phyloP scores from a whole-genome alignment of 2,329 filamentous ascomycete genomes.

The Leptographium procerum region DNA sequence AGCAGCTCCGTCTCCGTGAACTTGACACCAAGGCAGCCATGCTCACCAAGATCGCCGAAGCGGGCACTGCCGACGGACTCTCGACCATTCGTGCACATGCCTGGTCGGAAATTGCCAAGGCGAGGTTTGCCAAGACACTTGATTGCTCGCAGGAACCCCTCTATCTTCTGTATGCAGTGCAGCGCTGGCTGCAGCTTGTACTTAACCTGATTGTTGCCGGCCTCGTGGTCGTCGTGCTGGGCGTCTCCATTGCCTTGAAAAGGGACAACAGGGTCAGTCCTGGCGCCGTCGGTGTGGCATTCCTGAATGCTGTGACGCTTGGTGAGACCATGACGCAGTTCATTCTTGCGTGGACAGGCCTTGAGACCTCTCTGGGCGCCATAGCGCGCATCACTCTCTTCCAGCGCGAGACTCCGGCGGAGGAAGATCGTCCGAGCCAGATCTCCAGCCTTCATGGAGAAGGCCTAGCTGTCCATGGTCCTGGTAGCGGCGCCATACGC shows the following conservation, averaged over 20 bases:
- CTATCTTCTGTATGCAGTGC: background rate
- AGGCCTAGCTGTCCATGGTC: background rate
- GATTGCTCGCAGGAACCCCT: background rate
- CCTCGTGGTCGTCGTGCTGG: background rate
- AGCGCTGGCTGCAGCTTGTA: background rate
- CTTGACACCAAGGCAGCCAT: background rate
- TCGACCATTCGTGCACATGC: background rate
- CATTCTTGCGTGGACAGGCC: background rate
- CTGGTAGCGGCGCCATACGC: background rate
- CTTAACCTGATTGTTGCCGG: background rate
- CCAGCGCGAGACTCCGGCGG: background rate
- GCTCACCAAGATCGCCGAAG: background rate
- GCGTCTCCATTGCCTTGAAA: background rate
- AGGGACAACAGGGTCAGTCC: background rate
- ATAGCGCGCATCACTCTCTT: background rate
- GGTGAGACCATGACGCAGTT: background rate
- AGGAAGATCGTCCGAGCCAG: background rate
- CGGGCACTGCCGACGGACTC: background rate
- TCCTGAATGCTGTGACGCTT: background rate
- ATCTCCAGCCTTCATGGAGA: background rate
- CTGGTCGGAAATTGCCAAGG: background rate
- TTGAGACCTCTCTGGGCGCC: background rate
- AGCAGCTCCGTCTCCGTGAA: background rate
- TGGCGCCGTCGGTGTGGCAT: background rate
- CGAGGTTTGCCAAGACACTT: background rate